Evolutionary conservation across 176 grass and related monocot species (phyloP).

Genomic region (Oryza officinalis): DNA sequence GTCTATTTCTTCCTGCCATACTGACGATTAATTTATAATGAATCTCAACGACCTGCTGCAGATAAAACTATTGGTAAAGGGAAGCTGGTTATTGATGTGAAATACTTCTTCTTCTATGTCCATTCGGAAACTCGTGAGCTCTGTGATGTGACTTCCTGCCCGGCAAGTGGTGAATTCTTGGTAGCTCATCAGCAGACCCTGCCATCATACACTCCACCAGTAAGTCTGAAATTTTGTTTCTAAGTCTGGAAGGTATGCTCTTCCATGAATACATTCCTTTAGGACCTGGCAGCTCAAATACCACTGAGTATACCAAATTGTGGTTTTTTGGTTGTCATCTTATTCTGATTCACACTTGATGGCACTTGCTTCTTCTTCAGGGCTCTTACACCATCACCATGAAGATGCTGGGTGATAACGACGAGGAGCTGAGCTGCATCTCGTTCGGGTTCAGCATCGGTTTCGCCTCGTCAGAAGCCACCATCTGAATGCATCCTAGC

Average conservation of each 20-base stretch:
- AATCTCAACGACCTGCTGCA: constrained; percentile 42
- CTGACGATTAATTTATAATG: not conserved
- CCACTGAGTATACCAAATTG: not conserved
- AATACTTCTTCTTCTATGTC: constrained; percentile 60
- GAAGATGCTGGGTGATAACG: constrained; percentile 52
- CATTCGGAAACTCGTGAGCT: constrained; percentile 71
- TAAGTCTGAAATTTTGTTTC: constrained; percentile 22
- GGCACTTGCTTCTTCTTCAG: constrained; percentile 28
- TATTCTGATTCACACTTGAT: not conserved
- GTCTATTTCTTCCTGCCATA: not conserved
- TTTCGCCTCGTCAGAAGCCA: constrained; percentile 5
- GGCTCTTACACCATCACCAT: constrained; percentile 81
- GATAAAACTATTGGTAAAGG: constrained; percentile 55
- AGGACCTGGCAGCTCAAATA: not conserved
- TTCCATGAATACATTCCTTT: not conserved
- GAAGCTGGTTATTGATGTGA: constrained; percentile 74
- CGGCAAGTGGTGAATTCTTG: constrained; percentile 51
- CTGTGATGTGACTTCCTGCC: constrained; percentile 72
- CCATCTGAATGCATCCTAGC: constrained; percentile 11
- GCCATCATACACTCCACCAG: constrained; percentile 59
- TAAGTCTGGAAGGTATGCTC: not conserved
- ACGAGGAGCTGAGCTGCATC: constrained; percentile 69
- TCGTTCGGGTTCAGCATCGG: constrained; percentile 71
- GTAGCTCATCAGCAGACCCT: constrained; percentile 53
- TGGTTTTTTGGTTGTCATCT: not conserved